Evolutionary conservation across 257 asterid species (phyloP).

Genomic region (Solanum pimpinellifolium): DNA sequence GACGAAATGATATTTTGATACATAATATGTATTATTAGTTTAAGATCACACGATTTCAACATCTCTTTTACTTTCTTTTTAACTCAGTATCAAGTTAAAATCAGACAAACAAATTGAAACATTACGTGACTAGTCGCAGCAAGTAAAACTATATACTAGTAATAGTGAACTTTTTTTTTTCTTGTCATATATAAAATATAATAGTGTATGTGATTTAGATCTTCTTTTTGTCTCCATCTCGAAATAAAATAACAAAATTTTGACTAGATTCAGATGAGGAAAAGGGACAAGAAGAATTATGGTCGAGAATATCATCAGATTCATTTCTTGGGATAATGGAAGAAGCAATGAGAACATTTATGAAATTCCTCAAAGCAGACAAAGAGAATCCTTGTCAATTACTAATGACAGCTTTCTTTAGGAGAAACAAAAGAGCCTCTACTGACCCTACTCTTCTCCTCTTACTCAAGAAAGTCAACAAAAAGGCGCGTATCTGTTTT

Average conservation of each 20-base stretch:
- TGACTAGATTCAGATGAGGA: slow-evolving; percentile 49
- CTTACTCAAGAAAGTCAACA: slow-evolving; percentile 59
- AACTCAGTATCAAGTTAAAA: too few species aligned
- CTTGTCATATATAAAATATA: too few species aligned
- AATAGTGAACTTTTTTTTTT: not conserved
- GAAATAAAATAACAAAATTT: not conserved
- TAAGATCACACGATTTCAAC: not conserved
- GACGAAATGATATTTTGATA: too few species aligned
- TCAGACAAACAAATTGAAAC: too few species aligned
- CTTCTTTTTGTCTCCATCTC: not conserved
- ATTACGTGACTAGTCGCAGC: not conserved
- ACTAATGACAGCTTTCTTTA: slow-evolving; percentile 41
- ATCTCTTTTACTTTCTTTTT: not conserved
- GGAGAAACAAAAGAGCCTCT: slow-evolving; percentile 41
- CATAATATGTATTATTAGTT: not conserved
- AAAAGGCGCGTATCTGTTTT: slow-evolving; percentile 27
- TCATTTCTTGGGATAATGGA: slow-evolving; percentile 62
- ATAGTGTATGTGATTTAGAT: not conserved
- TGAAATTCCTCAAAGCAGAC: slow-evolving; percentile 77
- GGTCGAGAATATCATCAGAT: slow-evolving; percentile 68
- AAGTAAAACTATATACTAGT: not conserved
- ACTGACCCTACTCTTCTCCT: slow-evolving; percentile 53
- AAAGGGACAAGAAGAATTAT: slow-evolving; percentile 29
- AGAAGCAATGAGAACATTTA: slow-evolving; percentile 73
- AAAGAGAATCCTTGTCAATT: slow-evolving; percentile 48